Percentiles rank a stretch among this genome's conserved stretches.
Evolutionary conservation across 2,329 filamentous ascomycete species (phyloP).

Genomic region (Trichocomaceae sp.): DNA sequence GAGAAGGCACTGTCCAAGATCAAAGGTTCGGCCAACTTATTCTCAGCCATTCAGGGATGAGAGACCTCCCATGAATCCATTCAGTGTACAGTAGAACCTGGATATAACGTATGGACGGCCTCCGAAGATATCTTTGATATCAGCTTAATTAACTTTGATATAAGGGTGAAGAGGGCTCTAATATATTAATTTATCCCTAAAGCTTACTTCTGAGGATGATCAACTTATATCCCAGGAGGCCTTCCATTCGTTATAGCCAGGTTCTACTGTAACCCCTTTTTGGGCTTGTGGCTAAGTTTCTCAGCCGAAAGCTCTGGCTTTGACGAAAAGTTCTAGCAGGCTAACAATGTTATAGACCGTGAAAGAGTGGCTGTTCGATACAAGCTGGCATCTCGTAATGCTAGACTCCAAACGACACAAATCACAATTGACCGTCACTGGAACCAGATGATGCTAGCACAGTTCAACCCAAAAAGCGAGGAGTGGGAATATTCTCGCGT

Average conservation of each 20-base stretch:
- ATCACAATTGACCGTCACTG: constrained; percentile 10
- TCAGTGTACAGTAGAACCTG: too few species aligned
- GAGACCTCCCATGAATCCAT: too few species aligned
- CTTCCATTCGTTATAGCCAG: too few species aligned
- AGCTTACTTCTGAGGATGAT: too few species aligned
- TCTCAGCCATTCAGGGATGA: not conserved
- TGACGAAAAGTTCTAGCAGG: not conserved
- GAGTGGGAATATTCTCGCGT: constrained; percentile 8
- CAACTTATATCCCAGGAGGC: too few species aligned
- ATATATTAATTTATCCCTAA: too few species aligned
- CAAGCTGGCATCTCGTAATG: not conserved
- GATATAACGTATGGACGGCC: too few species aligned
- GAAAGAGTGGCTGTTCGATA: constrained; percentile 9
- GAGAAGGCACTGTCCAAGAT: constrained; percentile 5
- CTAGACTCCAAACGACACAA: not conserved
- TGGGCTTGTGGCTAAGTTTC: not conserved
- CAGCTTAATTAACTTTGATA: too few species aligned
- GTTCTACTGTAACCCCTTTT: too few species aligned
- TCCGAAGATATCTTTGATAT: too few species aligned
- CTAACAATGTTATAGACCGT: not conserved
- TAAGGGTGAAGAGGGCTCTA: too few species aligned
- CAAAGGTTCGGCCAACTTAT: not conserved
- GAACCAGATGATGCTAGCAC: not conserved
- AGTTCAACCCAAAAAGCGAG: not conserved
- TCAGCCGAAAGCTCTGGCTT: not conserved